Evolutionary conservation across 108 stramenopile genomes (phyloP).

Genomic region (Fragilariopsis cylindrus): DNA sequence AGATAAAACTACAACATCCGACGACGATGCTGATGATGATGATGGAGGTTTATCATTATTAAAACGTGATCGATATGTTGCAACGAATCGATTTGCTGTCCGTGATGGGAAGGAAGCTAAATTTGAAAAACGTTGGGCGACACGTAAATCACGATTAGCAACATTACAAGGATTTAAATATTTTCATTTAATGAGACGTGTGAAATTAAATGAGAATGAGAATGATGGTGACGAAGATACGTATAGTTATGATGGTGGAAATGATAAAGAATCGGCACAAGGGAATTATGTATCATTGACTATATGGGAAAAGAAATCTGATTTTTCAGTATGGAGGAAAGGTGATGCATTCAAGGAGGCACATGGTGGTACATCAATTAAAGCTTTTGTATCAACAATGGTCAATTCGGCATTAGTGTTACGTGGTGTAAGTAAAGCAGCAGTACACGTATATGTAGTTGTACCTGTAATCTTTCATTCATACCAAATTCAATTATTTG

Average conservation of each 20-base stretch:
- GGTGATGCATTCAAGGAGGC: conserved; percentile 94
- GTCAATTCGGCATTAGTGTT: conserved; percentile 69
- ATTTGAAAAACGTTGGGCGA: conserved; percentile 90
- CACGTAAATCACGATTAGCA: conserved; percentile 73
- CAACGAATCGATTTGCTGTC: conserved; percentile 85
- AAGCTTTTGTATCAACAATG: conserved; percentile 82
- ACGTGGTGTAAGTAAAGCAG: conserved; percentile 26
- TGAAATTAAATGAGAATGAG: conserved; percentile 49
- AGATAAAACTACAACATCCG: no score
- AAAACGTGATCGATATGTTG: conserved; percentile 80
- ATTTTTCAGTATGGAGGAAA: conserved; percentile 79
- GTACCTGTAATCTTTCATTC: no score
- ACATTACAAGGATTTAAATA: conserved; percentile 83
- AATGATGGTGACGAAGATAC: conserved; percentile 10
- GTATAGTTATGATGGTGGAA: conserved; percentile 32
- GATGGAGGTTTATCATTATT: conserved; percentile 19
- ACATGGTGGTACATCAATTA: conserved; percentile 86
- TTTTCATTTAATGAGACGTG: conserved; percentile 85
- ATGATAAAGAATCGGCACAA: conserved; percentile 20
- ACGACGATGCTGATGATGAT: no score
- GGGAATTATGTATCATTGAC: conserved; percentile 87
- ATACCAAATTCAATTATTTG: no score
- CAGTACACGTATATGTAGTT: no score
- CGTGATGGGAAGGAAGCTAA: conserved; percentile 67
- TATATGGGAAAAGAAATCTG: conserved; percentile 83